Evolutionary conservation across 257 asterid species (phyloP).

Genomic region (Striga asiatica): DNA sequence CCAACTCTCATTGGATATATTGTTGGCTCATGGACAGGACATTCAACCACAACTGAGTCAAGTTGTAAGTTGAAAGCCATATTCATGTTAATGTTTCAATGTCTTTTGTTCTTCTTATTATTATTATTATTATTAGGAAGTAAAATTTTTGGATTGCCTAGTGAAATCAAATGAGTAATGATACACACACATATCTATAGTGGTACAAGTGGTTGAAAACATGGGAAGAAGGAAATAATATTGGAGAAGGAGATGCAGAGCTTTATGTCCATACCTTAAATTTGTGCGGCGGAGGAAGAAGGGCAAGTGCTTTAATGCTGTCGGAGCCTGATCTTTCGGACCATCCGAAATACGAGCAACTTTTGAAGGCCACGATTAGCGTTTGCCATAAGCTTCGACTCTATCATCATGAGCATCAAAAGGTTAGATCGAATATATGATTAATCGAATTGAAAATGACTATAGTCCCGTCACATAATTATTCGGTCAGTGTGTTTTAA

Average conservation of each 20-base stretch:
- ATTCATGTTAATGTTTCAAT: too few relatives aligned
- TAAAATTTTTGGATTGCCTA: too few relatives aligned
- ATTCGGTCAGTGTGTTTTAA: too few relatives aligned
- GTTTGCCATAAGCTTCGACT: constrained; percentile 34
- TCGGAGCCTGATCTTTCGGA: constrained; percentile 22
- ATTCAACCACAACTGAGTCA: constrained; percentile 32
- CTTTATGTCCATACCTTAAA: constrained; percentile 39
- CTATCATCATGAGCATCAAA: constrained; percentile 23
- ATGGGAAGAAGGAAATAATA: constrained; percentile 15
- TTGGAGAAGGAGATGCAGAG: constrained; percentile 36
- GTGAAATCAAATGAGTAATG: too few relatives aligned
- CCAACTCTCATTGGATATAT: constrained; percentile 52
- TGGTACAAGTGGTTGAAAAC: constrained; percentile 64
- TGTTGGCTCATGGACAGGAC: constrained; percentile 49
- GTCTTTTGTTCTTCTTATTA: too few relatives aligned
- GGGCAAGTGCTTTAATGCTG: not conserved
- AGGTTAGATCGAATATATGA: constrained; percentile 33
- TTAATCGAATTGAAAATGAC: too few relatives aligned
- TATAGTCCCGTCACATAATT: too few relatives aligned
- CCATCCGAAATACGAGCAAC: constrained; percentile 38
- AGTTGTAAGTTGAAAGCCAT: constrained; percentile 28
- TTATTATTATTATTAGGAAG: too few relatives aligned
- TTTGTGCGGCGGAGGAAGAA: constrained; percentile 18
- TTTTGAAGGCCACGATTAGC: constrained; percentile 22
- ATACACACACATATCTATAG: constrained; percentile 33